Base-by-base conservation (phyloP, 306 rosid species). In the Vigna unguiculata region DNA sequence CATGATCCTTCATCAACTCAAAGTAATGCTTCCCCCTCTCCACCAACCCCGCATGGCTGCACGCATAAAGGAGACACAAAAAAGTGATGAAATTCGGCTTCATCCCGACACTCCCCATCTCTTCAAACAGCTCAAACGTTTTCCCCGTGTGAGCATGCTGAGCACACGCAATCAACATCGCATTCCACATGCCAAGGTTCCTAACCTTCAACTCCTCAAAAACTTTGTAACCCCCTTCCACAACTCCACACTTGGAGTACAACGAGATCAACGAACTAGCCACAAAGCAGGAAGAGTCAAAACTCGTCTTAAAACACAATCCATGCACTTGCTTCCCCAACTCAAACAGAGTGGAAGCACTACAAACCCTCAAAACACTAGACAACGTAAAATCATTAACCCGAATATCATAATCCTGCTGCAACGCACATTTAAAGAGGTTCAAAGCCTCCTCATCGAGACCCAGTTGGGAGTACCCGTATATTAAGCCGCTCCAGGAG, bases 101-200 rank as follows among this genome's bases (percentile, higher is more conserved):
- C 89, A 89, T 59, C 75, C 93, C 96, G 21, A 53, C 82, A 74
- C 75, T 70, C 69, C 57, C 81, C 91, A 90, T 86, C 55, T 86
- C 75, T 40, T 83, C 81, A 62, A 95, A 90, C 49, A 90, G 62
- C 60, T 84, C 85, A 74, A 92, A 88, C 4, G 93, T 78, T 45
- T 60, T 90, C 4, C 71, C 65, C 0, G 91, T 86, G 51, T 90
- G 96, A 0, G 93, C 85, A 20, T 95, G 98, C 81, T 95, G 98
- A 67, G 97, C 97, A 59, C 90, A 89, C 0, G 89, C 95, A 43
- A 92, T 86, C 48, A 90, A 40, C 96, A 95, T 90, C 1, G 97
- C 93, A 82, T 95, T 95, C 97, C 98, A 95, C 87, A 89, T 72
- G 5, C 98, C 97, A 77, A 95, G 96, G 84, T 90, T 92, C 83